Base-by-base conservation (phyloP, 176 grass and related monocot genomes). In the Phragmites australis region DNA sequence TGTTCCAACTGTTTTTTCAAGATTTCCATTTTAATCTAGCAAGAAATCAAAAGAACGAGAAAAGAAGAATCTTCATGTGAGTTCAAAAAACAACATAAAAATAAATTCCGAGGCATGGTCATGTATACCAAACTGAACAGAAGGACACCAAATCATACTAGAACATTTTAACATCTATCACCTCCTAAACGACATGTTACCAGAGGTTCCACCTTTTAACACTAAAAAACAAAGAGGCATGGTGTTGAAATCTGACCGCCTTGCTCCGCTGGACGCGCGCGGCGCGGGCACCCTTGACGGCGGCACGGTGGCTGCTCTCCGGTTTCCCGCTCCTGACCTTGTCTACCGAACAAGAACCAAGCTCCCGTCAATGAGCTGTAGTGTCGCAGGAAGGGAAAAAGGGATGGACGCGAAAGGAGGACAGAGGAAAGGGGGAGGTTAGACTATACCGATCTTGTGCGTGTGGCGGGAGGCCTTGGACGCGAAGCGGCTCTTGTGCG, bases 401-500 rank as follows among this genome's bases (percentile, higher is more conserved):
- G 29, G 40, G 25, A 31, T 22, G 34, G 1, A 23, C 57, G 17
- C 5, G 13, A 15, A 68, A 44, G 46, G 61, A 25, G 51, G 74
- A 42, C n/a, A 15, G 17, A 18, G 70, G 48, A 25, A 37, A 15
- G 41, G 39, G 39, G 16, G 41, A 45, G 51, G 34, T 37, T 37
- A 56, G 21, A 30, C 13, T 13, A 18, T 21, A 61, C 83, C 89
- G 8, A 85, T 91, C 57, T 89, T 88, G 65, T 97, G 95, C 46
- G 84, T 70, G 43, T 94, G 87, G 77, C 95, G 92, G 50, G 95
- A 97, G 10, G 92, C 65, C 85, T 97, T 97, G 65, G 95, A 93
- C 25, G 92, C 88, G 77, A 87, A 97, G 34, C 95, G 95, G 6
- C 23, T 93, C 86, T 97, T 97, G 88, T 97, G 95, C 67, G 89